Evolutionary conservation across 2,329 filamentous ascomycete genomes (phyloP).

Genomic region (Fusarium dlaminii): DNA sequence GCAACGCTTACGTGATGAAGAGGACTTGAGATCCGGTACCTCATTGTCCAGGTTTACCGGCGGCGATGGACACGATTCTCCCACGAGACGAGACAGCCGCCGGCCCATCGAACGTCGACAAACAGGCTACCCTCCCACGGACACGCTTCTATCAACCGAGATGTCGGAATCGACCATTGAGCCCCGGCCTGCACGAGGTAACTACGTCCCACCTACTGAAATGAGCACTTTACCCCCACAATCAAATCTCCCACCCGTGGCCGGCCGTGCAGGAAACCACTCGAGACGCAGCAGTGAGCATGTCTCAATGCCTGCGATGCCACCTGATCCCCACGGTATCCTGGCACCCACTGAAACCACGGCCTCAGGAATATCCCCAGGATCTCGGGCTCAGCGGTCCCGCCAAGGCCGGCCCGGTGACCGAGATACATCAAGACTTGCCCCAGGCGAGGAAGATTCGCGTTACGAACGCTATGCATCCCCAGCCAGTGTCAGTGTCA

Average conservation of each 20-base stretch:
- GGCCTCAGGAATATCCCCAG: constrained; percentile 44
- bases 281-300: constrained; percentile 53
- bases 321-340: constrained; percentile 60
- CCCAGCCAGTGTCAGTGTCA: constrained; percentile 62
- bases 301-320: constrained; percentile 64
- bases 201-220: constrained; percentile 39
- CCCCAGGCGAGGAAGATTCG: constrained; percentile 54
- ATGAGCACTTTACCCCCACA: constrained; percentile 35
- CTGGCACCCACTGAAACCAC: constrained; percentile 44
- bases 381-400: constrained; percentile 53
- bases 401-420: constrained; percentile 56
- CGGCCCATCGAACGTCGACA: constrained; percentile 46
- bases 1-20: constrained; percentile 58
- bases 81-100: constrained; percentile 51
- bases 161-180: constrained; percentile 51
- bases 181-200: constrained; percentile 42
- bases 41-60: constrained; percentile 73
- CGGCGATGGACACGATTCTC: constrained; percentile 70
- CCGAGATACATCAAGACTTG: constrained; percentile 51
- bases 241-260: constrained; percentile 28
- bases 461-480: constrained; percentile 53
- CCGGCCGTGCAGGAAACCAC: constrained; percentile 46
- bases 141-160: constrained; percentile 45
- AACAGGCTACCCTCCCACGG: constrained; percentile 41
- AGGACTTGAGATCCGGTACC: constrained; percentile 67